These are phyloP conservation scores for Leishmania turanica DNA, from an alignment of 208 protist species.

Conservation along the genomic window DNA sequence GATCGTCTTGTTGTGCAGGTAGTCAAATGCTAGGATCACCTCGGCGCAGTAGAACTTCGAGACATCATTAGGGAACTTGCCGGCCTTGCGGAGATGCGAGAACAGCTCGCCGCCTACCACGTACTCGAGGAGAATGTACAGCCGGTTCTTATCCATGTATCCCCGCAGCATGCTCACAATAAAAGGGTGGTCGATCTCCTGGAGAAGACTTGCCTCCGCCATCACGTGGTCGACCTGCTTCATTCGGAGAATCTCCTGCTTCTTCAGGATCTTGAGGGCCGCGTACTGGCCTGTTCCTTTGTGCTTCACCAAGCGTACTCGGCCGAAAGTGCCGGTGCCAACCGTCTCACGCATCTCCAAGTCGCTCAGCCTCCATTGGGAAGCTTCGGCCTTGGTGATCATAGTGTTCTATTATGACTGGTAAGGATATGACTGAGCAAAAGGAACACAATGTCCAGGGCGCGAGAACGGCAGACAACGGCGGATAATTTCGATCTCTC, in stretches of 20 bases:
- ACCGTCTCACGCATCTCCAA: slow-evolving; percentile 91
- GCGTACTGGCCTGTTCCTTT: slow-evolving; percentile 81
- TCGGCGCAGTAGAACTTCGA: slow-evolving; percentile 95
- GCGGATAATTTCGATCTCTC: neutral
- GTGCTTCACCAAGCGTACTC: slow-evolving; percentile 92
- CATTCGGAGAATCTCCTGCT: slow-evolving; percentile 91
- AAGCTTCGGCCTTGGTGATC: slow-evolving; percentile 66
- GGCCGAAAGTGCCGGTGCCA: slow-evolving; percentile 95
- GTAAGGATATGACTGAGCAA: neutral
- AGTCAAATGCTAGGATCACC: slow-evolving; percentile 83
- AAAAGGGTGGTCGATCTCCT: slow-evolving; percentile 94
- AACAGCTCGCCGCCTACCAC: slow-evolving; percentile 93
- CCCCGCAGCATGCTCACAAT: slow-evolving; percentile 96
- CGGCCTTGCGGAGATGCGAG: slow-evolving; percentile 90
- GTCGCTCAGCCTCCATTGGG: slow-evolving; percentile 86
- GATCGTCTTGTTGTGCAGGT: slow-evolving; percentile 84
- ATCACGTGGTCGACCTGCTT: slow-evolving; percentile 93
- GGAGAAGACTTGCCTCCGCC: slow-evolving; percentile 94
- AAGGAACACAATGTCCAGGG: slow-evolving; percentile 4
- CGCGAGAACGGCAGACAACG: neutral
- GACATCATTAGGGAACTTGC: slow-evolving; percentile 92
- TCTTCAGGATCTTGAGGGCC: slow-evolving; percentile 93
- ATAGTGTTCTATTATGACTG: slow-evolving; percentile 26
- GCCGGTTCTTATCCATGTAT: slow-evolving; percentile 94
- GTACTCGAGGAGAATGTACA: slow-evolving; percentile 96